A percentile compares a stretch with the other conserved stretches of the same genome.
Evolutionary conservation across 345 rosid species (phyloP).

Genomic region (Dovyalis caffra): DNA sequence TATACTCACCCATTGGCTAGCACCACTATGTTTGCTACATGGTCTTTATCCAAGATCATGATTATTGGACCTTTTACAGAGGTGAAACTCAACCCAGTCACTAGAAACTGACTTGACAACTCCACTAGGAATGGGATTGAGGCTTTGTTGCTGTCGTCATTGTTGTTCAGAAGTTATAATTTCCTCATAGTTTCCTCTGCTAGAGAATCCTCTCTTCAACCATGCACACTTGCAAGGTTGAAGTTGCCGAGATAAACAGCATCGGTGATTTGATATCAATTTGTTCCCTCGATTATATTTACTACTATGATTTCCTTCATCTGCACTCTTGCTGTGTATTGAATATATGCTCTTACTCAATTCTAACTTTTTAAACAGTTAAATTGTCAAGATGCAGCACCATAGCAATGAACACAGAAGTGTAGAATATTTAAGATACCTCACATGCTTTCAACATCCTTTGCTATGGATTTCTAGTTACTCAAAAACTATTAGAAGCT

Average conservation of each 20-base stretch:
- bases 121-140: neutral
- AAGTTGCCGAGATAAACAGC: neutral
- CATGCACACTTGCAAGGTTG: neutral
- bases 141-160: too few relatives aligned
- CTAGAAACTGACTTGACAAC: neutral
- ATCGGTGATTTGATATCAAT: neutral
- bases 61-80: neutral
- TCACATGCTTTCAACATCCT: neutral
- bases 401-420: neutral
- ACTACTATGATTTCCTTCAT: neutral
- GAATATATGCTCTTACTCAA: neutral
- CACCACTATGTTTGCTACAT: neutral
- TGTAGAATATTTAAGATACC: neutral
- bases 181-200: neutral
- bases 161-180: too few relatives aligned
- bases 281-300: neutral
- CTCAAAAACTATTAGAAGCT: neutral
- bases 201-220: neutral
- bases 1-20: neutral
- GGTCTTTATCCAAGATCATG: neutral
- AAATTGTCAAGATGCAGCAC: neutral
- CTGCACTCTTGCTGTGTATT: neutral
- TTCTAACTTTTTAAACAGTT: too few relatives aligned
- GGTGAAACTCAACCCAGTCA: neutral
- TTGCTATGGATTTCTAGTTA: neutral